These are phyloP conservation scores for Paramecium caudatum DNA, from an alignment of 73 alveolate species.

Conservation along the genomic window DNA sequence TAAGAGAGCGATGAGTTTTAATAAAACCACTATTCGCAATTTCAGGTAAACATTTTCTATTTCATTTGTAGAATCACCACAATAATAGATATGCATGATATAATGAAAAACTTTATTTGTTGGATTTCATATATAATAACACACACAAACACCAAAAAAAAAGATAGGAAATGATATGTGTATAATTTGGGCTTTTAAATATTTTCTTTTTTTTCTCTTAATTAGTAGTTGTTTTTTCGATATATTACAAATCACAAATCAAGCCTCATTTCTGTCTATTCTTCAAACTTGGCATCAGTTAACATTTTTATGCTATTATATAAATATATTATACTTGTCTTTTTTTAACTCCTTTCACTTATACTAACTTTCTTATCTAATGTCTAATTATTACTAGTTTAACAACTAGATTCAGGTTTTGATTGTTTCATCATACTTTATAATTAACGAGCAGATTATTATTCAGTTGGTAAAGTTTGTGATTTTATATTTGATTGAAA, in stretches of 20 bases:
- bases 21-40: not conserved
- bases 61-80: constrained; percentile 17
- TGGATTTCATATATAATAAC: constrained; percentile 6
- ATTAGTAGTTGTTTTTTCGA: no score
- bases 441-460: constrained; percentile 11
- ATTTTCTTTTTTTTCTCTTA: not conserved
- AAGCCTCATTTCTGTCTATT: not conserved
- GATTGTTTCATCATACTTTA: constrained; percentile 42
- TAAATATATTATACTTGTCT: not conserved
- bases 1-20: constrained; percentile 11
- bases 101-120: constrained; percentile 41
- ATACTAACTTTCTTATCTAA: constrained; percentile 22
- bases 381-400: constrained; percentile 6
- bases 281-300: constrained; percentile 19
- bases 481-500: not conserved
- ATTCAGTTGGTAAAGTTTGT: not conserved
- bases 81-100: constrained; percentile 23
- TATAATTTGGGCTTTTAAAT: constrained; percentile 29
- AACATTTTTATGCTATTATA: not conserved
- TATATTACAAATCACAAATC: constrained; percentile 31
- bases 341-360: constrained; percentile 21
- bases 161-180: constrained; percentile 40
- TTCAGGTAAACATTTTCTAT: not conserved
- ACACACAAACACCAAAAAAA: not conserved
- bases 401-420: not conserved